Base-by-base conservation (phyloP, 768 basidiomycete species). In the Mycena amicta region DNA sequence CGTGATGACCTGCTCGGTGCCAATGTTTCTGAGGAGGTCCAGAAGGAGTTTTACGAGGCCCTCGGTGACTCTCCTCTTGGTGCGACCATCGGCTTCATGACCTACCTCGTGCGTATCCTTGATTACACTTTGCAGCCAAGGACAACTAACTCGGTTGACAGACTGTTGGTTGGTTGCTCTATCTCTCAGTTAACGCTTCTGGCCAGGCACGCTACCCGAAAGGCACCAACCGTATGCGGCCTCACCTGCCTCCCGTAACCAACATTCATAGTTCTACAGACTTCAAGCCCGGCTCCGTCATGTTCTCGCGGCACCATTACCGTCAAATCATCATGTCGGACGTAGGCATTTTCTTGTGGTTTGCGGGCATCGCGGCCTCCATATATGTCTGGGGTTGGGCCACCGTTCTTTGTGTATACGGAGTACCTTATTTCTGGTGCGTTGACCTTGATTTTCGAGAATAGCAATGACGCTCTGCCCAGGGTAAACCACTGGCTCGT, bases 401-500 rank as follows among this genome's bases (percentile, higher is more conserved):
- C 45, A 83, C 84, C 46, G 88, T 97, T 50, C 83, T 92, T 76
- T 81, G 84, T 62, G 74, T 90, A 62, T 99, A 98, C 73, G 71
- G 92, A 54, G 81, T 92, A 18, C 94, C 95, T 52, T 98, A 98
- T 77, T 80, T 98, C 59, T 93, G 91, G 90, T 81, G 52, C 20
- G 72, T 67, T n/a, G 41, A 3, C 15, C 18, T n/a, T 41, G 16
- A 23, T 5, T 2, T 37, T 15, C 46, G 12, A 22, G 31, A 50
- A 8, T 52, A 52, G 29, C 18, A 3, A 60, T 43, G 23, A 43
- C 39, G 49, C 26, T 45, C 22, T 15, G 15, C n/a, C 11, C 59
- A 88, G 84, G 87, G 86, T 89, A 53, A 93, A 93, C 80, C 92
- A 94, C 80, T 97, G 95, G 95, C 83, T 98, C 53, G 93, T 98